Evolutionary conservation across 441 rosid species (phyloP).

Genomic region (Aquilaria agallochum): DNA sequence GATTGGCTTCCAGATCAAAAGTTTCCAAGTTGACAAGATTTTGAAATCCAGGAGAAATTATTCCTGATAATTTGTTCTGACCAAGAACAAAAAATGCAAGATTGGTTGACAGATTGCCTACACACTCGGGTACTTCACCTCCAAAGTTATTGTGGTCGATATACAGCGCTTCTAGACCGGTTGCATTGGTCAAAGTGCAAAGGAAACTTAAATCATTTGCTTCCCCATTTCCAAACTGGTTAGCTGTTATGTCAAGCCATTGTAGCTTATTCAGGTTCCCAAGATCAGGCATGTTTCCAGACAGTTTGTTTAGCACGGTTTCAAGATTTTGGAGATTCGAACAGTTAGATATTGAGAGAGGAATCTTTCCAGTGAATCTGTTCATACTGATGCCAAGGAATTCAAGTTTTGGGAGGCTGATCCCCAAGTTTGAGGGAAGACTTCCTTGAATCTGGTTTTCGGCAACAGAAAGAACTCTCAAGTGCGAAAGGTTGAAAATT

Average conservation of each 20-base stretch:
- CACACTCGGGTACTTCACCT: slow-evolving; percentile 19
- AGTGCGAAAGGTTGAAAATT: slow-evolving; percentile 3
- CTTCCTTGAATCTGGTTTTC: background rate
- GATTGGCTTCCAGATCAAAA: background rate
- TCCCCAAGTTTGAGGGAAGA: slow-evolving; percentile 3
- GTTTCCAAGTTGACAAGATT: background rate
- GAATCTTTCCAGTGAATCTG: background rate
- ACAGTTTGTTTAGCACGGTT: background rate
- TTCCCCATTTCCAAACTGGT: slow-evolving; percentile 18
- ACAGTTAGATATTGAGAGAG: background rate
- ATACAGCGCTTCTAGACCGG: background rate
- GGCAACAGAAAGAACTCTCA: background rate
- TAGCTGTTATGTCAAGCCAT: background rate
- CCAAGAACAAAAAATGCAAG: background rate
- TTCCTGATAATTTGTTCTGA: background rate
- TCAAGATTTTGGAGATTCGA: background rate
- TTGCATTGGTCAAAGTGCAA: slow-evolving; percentile 19
- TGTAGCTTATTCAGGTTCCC: background rate
- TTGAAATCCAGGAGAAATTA: background rate
- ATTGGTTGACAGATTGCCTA: slow-evolving; percentile 17
- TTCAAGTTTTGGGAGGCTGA: slow-evolving; percentile 3
- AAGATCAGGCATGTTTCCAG: slow-evolving; percentile 9
- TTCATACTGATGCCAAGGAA: background rate
- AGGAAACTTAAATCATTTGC: slow-evolving; percentile 20
- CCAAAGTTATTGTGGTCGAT: slow-evolving; percentile 2